A percentile compares a stretch with the other conserved stretches of the same genome.
phyloP scores from a whole-genome alignment of 306 rosid species.

The Abrus pulchellus region DNA sequence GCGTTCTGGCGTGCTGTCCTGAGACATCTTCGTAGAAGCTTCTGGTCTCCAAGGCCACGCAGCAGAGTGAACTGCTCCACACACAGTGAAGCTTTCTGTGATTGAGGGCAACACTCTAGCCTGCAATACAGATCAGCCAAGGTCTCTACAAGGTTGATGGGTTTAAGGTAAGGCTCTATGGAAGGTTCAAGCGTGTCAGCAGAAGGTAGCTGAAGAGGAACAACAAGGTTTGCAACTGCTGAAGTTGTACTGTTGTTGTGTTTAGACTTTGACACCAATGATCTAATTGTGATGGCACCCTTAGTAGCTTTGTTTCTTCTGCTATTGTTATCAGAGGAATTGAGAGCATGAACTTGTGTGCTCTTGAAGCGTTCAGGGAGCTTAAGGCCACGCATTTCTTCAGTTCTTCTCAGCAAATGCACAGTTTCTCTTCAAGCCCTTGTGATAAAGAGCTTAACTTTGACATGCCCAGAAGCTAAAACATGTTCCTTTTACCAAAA shows the following conservation, averaged over 20 bases:
- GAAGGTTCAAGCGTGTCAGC: conserved; percentile 66
- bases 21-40: conserved; percentile 70
- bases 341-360: conserved; percentile 75
- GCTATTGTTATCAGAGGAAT: conserved; percentile 54
- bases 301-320: conserved; percentile 43
- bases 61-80: conserved; percentile 68
- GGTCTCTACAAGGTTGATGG: conserved; percentile 60
- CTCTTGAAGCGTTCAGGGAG: conserved; percentile 68
- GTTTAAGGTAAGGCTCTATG: conserved; percentile 66
- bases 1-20: conserved; percentile 67
- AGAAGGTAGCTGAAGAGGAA: conserved; percentile 67
- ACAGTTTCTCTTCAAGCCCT: conserved; percentile 32
- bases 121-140: conserved; percentile 64
- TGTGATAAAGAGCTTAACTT: conserved; percentile 34
- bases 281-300: conserved; percentile 47
- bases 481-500: conserved; percentile 35
- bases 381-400: conserved; percentile 69
- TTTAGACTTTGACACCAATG: conserved; percentile 64
- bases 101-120: conserved; percentile 56
- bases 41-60: conserved; percentile 68
- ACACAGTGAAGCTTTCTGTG: conserved; percentile 55
- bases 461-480: conserved; percentile 38
- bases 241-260: conserved; percentile 49
- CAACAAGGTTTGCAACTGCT: conserved; percentile 53
- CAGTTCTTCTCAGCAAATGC: neutral